Evolutionary conservation across 495 filamentous ascomycete genomes (phyloP).

Genomic region (Penicillium roqueforti): DNA sequence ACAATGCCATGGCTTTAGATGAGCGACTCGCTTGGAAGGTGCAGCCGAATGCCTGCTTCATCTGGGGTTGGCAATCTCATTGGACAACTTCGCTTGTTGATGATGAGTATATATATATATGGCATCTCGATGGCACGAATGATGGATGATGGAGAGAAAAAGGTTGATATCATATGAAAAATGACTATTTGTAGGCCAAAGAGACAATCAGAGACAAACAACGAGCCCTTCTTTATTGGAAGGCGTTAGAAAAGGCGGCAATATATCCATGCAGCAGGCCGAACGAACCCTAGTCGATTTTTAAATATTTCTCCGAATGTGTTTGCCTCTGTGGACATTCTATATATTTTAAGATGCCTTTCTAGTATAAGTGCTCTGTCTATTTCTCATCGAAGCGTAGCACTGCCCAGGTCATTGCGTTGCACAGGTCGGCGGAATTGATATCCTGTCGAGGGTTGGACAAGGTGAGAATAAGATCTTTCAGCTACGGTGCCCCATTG

Average conservation of each 20-base stretch:
- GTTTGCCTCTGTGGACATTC: not conserved
- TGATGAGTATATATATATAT: too few relatives aligned
- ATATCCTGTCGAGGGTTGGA: constrained; percentile 6
- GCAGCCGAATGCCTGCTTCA: too few relatives aligned
- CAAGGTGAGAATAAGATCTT: constrained; percentile 2
- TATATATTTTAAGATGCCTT: not conserved
- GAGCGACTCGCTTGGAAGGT: too few relatives aligned
- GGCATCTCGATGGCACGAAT: too few relatives aligned
- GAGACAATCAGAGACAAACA: not conserved
- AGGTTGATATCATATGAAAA: too few relatives aligned
- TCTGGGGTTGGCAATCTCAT: too few relatives aligned
- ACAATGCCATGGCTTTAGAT: too few relatives aligned
- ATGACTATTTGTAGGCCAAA: too few relatives aligned
- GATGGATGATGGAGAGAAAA: too few relatives aligned
- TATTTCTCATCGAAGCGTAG: not conserved
- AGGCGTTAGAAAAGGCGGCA: not conserved
- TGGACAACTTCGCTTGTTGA: too few relatives aligned
- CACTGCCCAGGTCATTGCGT: not conserved
- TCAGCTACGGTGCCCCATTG: not conserved
- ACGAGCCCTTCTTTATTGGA: not conserved
- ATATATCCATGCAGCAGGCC: not conserved
- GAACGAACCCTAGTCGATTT: constrained; percentile 1
- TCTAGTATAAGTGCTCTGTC: not conserved
- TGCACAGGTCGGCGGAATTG: constrained; percentile 8
- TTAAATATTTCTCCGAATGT: not conserved